Percentiles rank a stretch among this genome's conserved stretches.
These are phyloP conservation scores for Candida methanosorbosa DNA, from an alignment of 805 yeast species.

Conservation along the genomic window DNA sequence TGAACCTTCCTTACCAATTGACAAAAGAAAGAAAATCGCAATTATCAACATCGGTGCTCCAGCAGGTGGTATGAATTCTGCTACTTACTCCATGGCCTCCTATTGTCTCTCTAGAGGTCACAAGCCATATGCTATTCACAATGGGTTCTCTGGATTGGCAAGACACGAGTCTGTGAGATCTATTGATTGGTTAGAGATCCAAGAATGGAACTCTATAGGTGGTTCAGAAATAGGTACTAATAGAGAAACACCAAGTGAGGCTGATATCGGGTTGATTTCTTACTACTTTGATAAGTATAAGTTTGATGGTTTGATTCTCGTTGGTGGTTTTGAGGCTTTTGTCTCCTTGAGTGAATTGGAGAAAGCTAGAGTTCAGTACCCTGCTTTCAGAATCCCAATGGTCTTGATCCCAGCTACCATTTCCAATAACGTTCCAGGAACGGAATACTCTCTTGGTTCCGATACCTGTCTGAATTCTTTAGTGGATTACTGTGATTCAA, in stretches of 20 bases:
- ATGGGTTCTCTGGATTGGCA: slow-evolving; percentile 87
- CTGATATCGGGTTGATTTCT: slow-evolving; percentile 85
- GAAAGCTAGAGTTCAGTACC: slow-evolving; percentile 68
- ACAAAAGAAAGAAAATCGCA: slow-evolving; percentile 64
- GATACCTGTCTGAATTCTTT: slow-evolving; percentile 93
- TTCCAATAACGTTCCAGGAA: slow-evolving; percentile 98
- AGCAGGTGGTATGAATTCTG: slow-evolving; percentile 92
- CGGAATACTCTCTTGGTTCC: slow-evolving; percentile 90
- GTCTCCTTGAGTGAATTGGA: slow-evolving; percentile 74
- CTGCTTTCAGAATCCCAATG: slow-evolving; percentile 92
- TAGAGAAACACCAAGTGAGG: slow-evolving; percentile 68
- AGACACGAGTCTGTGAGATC: slow-evolving; percentile 79
- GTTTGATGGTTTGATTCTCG: slow-evolving; percentile 81
- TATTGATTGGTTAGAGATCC: slow-evolving; percentile 77
- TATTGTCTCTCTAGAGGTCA: slow-evolving; percentile 90
- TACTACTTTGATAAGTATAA: slow-evolving; percentile 83
- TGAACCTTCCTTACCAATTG: slow-evolving; percentile 48
- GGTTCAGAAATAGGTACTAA: slow-evolving; percentile 98
- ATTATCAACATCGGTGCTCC: slow-evolving; percentile 95
- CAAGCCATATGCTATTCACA: slow-evolving; percentile 80
- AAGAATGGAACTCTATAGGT: slow-evolving; percentile 81
- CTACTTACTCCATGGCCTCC: slow-evolving; percentile 81
- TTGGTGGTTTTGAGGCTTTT: slow-evolving; percentile 98
- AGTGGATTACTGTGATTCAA: slow-evolving; percentile 88
- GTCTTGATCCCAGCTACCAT: slow-evolving; percentile 91